These are phyloP conservation scores for Fraxinus americana DNA, from an alignment of 257 asterid species.

Conservation along the genomic window DNA sequence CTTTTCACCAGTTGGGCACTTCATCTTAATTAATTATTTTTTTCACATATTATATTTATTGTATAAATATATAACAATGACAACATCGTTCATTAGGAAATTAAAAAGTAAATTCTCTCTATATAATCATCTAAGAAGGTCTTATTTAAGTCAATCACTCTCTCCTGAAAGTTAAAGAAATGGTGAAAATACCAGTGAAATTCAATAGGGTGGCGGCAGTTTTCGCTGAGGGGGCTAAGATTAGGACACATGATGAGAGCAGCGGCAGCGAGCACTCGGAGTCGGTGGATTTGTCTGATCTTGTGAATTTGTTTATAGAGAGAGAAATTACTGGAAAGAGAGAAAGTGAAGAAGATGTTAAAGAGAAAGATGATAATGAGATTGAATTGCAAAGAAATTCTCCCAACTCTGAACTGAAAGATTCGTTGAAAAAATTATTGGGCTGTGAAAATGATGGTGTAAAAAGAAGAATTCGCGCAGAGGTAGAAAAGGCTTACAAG, in stretches of 20 bases:
- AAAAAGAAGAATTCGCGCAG: conserved; percentile 24
- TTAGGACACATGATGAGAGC: conserved; percentile 50
- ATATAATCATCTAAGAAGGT: neutral
- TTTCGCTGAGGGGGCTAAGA: conserved; percentile 60
- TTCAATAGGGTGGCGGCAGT: conserved; percentile 62
- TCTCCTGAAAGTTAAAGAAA: conserved; percentile 25
- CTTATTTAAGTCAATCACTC: conserved; percentile 18
- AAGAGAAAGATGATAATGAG: conserved; percentile 19
- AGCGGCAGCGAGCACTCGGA: conserved; percentile 76
- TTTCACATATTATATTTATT: no score
- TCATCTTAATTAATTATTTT: no score
- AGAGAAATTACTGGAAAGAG: conserved; percentile 33
- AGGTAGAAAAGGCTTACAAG: conserved; percentile 33
- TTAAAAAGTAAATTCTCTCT: conserved; percentile 1
- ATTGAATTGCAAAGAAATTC: conserved; percentile 12
- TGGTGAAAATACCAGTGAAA: conserved; percentile 53
- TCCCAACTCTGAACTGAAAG: conserved; percentile 26
- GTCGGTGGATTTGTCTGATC: conserved; percentile 60
- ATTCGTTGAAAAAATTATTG: conserved; percentile 39
- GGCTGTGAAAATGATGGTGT: conserved; percentile 22
- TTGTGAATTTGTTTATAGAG: conserved; percentile 71
- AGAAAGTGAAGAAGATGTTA: neutral
- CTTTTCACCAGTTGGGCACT: no score
- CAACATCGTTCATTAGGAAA: neutral
- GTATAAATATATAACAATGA: no score